phyloP scores from a whole-genome alignment of 768 basidiomycete species.

The Lentinula boryana region DNA sequence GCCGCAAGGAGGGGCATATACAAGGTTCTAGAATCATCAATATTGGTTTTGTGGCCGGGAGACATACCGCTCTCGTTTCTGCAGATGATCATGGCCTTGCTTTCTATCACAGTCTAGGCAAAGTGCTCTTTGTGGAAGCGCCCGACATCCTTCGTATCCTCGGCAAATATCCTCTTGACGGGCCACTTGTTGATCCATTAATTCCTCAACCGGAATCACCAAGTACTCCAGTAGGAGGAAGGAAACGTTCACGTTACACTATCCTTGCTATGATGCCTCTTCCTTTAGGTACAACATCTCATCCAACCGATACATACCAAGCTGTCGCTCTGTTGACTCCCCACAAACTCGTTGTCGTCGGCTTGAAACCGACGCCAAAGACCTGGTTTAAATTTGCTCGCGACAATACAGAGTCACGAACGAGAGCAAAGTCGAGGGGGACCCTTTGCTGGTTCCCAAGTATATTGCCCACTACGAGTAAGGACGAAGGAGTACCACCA shows the following conservation, averaged over 20 bases:
- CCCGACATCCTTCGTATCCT: slow-evolving; percentile 91
- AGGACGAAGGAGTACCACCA: background rate
- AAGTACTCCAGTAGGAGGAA: slow-evolving; percentile 19
- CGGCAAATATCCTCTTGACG: slow-evolving; percentile 76
- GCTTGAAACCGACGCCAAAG: slow-evolving; percentile 83
- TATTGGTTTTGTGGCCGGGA: slow-evolving; percentile 81
- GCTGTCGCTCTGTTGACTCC: slow-evolving; percentile 85
- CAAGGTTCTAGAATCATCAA: slow-evolving; percentile 72
- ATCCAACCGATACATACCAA: slow-evolving; percentile 75
- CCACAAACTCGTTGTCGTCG: slow-evolving; percentile 87
- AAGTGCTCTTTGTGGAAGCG: slow-evolving; percentile 91
- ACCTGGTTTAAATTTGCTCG: slow-evolving; percentile 85
- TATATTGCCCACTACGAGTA: slow-evolving; percentile 20
- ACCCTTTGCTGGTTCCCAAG: slow-evolving; percentile 82
- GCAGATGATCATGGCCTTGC: slow-evolving; percentile 89
- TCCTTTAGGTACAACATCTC: slow-evolving; percentile 68
- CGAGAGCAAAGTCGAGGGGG: slow-evolving; percentile 47
- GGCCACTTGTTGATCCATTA: slow-evolving; percentile 9
- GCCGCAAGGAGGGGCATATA: slow-evolving; percentile 83
- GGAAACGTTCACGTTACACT: slow-evolving; percentile 51
- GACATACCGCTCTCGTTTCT: slow-evolving; percentile 89
- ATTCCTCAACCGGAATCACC: slow-evolving; percentile 12
- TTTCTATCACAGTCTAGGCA: slow-evolving; percentile 93
- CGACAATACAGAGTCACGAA: slow-evolving; percentile 35
- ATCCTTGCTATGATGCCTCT: slow-evolving; percentile 78